Percentiles rank a stretch among this genome's conserved stretches.
Conservation (phyloP, 352 stramenopile genomes). For the Pythium grandisporangium region DNA sequence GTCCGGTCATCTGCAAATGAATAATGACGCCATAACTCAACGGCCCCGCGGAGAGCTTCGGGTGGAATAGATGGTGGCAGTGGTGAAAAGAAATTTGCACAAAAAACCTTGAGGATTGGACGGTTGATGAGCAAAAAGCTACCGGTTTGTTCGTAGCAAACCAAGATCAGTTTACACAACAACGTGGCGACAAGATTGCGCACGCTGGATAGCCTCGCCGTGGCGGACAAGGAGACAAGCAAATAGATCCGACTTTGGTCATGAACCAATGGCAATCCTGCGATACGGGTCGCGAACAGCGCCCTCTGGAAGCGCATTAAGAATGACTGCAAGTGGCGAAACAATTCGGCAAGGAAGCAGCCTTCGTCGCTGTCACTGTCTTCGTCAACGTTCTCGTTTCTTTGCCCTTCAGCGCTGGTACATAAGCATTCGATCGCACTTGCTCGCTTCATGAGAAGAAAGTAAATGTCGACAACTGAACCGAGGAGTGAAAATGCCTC, state of each 20-base stretch:
- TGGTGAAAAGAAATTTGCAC: constrained; percentile 27
- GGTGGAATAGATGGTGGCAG: constrained; percentile 14
- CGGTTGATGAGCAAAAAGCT: constrained; percentile 47
- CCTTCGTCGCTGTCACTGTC: constrained; percentile 9
- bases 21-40: constrained; percentile 48
- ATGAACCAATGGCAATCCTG: constrained; percentile 34
- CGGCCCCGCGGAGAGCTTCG: constrained; percentile 24
- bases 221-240: constrained; percentile 36
- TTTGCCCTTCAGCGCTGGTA: constrained; percentile 10
- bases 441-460: constrained; percentile 38
- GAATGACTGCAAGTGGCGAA: constrained; percentile 39
- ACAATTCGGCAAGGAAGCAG: constrained; percentile 36
- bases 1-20: constrained; percentile 1
- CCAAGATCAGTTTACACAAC: constrained; percentile 29
- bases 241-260: constrained; percentile 38
- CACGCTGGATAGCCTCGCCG: constrained; percentile 16
- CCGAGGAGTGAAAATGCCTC: constrained; percentile 45
- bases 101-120: constrained; percentile 37
- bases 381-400: constrained; percentile 10
- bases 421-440: constrained; percentile 34
- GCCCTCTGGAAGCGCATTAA: constrained; percentile 37
- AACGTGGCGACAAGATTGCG: constrained; percentile 26
- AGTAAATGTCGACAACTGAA: constrained; percentile 39
- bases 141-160: constrained; percentile 54
- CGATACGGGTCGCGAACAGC: constrained; percentile 41